Evolutionary conservation across 148 eudicot genomes (phyloP), one percentile per base, ranked within the genome.

Genomic region (Selenicereus undatus): DNA sequence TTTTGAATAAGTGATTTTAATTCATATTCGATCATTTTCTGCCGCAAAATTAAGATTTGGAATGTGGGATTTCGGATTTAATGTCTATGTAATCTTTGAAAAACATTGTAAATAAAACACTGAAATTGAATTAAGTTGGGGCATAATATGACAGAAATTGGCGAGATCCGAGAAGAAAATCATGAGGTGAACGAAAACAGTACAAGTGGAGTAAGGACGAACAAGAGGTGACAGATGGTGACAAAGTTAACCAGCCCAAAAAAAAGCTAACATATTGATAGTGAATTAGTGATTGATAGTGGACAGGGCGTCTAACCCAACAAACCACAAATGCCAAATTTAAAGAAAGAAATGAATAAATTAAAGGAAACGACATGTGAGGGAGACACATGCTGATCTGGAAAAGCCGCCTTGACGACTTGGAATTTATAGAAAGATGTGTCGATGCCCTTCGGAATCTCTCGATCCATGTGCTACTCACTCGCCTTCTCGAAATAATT

Each of bases 391-490:
- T 66, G 71, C 71, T 66, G 71, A 66, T 26, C 71, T 66, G 71
- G 71, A 66, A 66, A 66, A 66, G 71, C 17, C 71, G 26, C 71
- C 22, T 66, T 66, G 71, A n/a, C 35, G 71, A 66, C 71, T 66
- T 66, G 71, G 71, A 66, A 66, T 66, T 66, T 66, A 12, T 66
- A 13, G 36, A 66, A 66, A 66, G 71, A 27, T 66, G 71, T 6
- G 71, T n/a, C 36, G 35, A 26, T 66, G 16, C 8, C 35, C 29
- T 14, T 14, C 13, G 11, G 29, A 64, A 22, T 66, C 71, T 14
- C 71, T 66, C 35, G 5, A 1, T 27, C 35, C 71, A 66, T 66
- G 71, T 66, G 16, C 18, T 56, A 17, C 10, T 48, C 13, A 11
- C 52, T 12, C 13, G 10, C 52, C 2, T 48, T 6, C 52, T 48